Evolutionary conservation across 257 asterid species (phyloP).

Genomic region (Gardenia jasminoides): DNA sequence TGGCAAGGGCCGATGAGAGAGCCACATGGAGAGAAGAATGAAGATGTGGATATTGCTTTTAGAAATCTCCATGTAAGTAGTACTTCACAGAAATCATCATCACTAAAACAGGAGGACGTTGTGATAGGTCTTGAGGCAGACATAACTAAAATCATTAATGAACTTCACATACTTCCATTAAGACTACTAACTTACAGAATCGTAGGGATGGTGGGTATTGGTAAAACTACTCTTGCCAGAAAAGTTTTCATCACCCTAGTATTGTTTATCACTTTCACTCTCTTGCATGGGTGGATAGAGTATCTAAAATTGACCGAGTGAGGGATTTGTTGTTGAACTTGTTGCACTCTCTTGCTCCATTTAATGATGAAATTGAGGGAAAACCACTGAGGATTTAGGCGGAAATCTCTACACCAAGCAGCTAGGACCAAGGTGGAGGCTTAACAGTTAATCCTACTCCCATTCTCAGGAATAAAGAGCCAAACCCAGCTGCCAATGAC

Average conservation of each 20-base stretch:
- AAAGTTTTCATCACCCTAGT: background rate
- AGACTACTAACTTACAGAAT: background rate
- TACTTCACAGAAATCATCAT: too few relatives aligned
- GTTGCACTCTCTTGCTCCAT: background rate
- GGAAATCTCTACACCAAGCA: too few relatives aligned
- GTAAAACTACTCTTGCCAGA: conserved; percentile 2
- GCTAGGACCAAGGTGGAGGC: too few relatives aligned
- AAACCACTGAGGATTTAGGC: too few relatives aligned
- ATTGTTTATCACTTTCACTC: background rate
- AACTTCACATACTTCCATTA: background rate
- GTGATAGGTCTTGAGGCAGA: background rate
- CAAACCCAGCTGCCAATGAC: too few relatives aligned
- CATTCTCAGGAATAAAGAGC: too few relatives aligned
- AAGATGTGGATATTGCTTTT: too few relatives aligned
- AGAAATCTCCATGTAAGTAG: too few relatives aligned
- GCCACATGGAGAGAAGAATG: too few relatives aligned
- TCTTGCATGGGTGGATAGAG: background rate
- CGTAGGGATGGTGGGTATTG: background rate
- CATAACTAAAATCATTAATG: background rate
- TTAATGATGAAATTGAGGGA: background rate
- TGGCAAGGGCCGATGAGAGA: too few relatives aligned
- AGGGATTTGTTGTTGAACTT: background rate
- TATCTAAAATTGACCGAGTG: background rate
- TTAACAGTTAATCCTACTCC: too few relatives aligned
- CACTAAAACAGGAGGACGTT: background rate